These are phyloP conservation scores for Trichothecium roseum DNA, from an alignment of 2,329 filamentous ascomycete species.

Conservation along the genomic window DNA sequence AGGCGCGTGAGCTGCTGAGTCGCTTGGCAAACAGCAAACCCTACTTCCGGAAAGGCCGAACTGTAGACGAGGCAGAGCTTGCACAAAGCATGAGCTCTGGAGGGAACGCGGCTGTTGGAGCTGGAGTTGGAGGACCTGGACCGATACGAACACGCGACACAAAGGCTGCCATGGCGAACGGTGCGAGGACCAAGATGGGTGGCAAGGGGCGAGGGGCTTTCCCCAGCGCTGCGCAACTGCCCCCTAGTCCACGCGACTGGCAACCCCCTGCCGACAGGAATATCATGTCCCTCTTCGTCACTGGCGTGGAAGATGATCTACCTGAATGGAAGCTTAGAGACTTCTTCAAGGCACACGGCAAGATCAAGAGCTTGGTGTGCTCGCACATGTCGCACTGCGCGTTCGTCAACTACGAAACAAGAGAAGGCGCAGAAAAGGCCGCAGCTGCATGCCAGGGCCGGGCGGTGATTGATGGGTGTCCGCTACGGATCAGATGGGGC, in stretches of 20 bases:
- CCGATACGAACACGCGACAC: constrained; percentile 69
- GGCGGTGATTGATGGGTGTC: constrained; percentile 83
- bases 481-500: constrained; percentile 83
- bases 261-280: constrained; percentile 72
- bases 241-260: constrained; percentile 77
- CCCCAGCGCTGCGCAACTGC: constrained; percentile 60
- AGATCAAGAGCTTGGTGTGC: constrained; percentile 86
- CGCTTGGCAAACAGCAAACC: constrained; percentile 85
- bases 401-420: constrained; percentile 86
- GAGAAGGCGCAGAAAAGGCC: constrained; percentile 76
- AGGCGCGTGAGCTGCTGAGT: constrained; percentile 78
- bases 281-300: constrained; percentile 89
- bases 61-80: constrained; percentile 50
- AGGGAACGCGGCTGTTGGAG: constrained; percentile 39
- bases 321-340: constrained; percentile 85
- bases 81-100: constrained; percentile 20
- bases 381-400: constrained; percentile 96
- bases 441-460: constrained; percentile 78
- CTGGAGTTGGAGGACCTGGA: constrained; percentile 54
- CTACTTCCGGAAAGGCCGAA: constrained; percentile 81
- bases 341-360: constrained; percentile 81
- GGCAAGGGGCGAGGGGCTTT: constrained; percentile 45
- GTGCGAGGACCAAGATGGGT: constrained; percentile 37
- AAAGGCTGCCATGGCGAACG: constrained; percentile 37
- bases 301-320: constrained; percentile 90